Conservation (phyloP, 2,329 filamentous ascomycete genomes). For the Didymella sp. region DNA sequence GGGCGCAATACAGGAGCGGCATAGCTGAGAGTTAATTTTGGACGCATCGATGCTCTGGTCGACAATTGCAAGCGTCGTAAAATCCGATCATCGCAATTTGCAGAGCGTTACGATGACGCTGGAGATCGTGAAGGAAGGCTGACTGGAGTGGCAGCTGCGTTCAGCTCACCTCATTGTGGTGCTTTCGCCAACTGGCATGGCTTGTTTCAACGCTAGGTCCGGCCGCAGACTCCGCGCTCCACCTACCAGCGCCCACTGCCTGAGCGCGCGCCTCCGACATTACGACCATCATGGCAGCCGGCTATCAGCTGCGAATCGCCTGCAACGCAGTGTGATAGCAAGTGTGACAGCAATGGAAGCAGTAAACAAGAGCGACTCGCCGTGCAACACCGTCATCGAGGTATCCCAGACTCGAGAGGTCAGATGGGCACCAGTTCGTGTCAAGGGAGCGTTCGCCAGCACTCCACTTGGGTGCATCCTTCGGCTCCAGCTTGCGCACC, state of each 20-base stretch:
- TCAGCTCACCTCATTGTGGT: constrained; percentile 8
- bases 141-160: constrained; percentile 4
- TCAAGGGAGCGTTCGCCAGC: constrained; percentile 16
- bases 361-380: constrained; percentile 23
- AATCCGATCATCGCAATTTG: constrained; percentile 14
- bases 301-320: constrained; percentile 24
- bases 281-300: constrained; percentile 23
- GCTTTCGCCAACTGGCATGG: constrained; percentile 8
- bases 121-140: constrained; percentile 3
- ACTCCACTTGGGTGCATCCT: constrained; percentile 16
- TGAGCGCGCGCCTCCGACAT: constrained; percentile 36
- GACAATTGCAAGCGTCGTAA: constrained; percentile 13
- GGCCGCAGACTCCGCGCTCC: constrained; percentile 20
- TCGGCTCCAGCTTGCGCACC: constrained; percentile 9
- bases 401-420: constrained; percentile 9
- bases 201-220: constrained; percentile 25
- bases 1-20: constrained; percentile 17
- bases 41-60: not conserved
- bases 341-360: constrained; percentile 24
- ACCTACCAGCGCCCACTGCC: constrained; percentile 23
- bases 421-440: constrained; percentile 13
- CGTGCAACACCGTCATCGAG: constrained; percentile 13
- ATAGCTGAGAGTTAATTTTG: constrained; percentile 23
- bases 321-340: constrained; percentile 24
- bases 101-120: constrained; percentile 1